Conservation (phyloP, 75 land plant genomes). For the Azolla pinnata region DNA sequence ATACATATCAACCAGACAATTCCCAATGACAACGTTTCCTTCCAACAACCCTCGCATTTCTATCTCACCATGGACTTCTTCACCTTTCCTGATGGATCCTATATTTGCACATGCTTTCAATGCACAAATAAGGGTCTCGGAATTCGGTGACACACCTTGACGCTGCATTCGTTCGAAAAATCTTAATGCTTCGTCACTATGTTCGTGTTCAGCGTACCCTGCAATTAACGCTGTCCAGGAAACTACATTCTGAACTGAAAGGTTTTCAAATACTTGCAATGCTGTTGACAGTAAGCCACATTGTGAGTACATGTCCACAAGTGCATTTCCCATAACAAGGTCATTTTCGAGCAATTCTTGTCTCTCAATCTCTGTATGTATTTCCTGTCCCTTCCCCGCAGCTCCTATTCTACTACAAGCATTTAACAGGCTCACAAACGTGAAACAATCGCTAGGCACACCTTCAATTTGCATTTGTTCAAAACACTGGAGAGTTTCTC, state of each 20-base stretch:
- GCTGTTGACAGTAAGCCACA: conserved; percentile 27
- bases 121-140: background rate
- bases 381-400: conserved; percentile 9
- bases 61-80: background rate
- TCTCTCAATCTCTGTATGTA: conserved; percentile 12
- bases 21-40: conserved; percentile 28
- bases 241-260: conserved; percentile 4
- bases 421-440: conserved; percentile 6
- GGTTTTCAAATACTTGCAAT: conserved; percentile 21
- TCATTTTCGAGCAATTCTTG: conserved; percentile 1
- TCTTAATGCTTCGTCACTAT: background rate
- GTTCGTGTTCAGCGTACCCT: conserved; percentile 22
- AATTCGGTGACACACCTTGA: background rate
- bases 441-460: conserved; percentile 25
- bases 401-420: conserved; percentile 8
- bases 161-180: conserved; percentile 1
- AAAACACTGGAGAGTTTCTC: conserved; percentile 21
- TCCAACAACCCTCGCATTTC: background rate
- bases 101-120: background rate
- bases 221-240: conserved; percentile 45
- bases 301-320: conserved; percentile 39
- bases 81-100: background rate
- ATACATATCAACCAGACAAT: conserved; percentile 37
- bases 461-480: conserved; percentile 23
- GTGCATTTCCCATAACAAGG: conserved; percentile 13